A percentile compares a stretch with the other conserved stretches of the same genome.
phyloP scores from a whole-genome alignment of 306 rosid species.

The Abrus pulchellus region DNA sequence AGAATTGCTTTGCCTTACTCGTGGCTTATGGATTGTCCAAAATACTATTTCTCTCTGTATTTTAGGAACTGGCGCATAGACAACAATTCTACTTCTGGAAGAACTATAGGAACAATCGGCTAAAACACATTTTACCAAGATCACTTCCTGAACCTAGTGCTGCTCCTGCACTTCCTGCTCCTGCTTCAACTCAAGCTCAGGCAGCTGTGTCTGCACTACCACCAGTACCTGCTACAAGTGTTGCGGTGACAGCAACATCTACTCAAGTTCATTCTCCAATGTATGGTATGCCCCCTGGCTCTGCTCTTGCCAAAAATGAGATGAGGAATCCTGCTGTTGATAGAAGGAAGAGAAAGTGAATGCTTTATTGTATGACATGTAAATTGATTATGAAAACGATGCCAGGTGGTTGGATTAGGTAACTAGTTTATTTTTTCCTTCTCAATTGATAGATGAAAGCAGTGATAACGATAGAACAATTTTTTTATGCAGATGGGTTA shows the following conservation, averaged over 20 bases:
- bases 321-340: conserved; percentile 77
- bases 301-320: conserved; percentile 71
- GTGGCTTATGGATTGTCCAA: conserved; percentile 32
- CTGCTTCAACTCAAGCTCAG: conserved; percentile 66
- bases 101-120: conserved; percentile 89
- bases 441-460: conserved; percentile 4
- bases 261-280: conserved; percentile 77
- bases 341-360: conserved; percentile 89
- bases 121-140: conserved; percentile 90
- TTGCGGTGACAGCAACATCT: conserved; percentile 60
- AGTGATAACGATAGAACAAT: background rate
- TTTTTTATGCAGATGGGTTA: background rate
- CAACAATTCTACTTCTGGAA: conserved; percentile 99
- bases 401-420: background rate
- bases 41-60: conserved; percentile 33
- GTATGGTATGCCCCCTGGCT: conserved; percentile 74
- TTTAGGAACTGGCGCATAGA: conserved; percentile 89
- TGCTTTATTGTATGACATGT: conserved; percentile 37
- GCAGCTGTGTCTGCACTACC: conserved; percentile 63
- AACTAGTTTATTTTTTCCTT: background rate
- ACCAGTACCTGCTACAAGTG: conserved; percentile 62
- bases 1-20: conserved; percentile 29
- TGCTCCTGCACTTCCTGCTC: conserved; percentile 56
- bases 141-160: conserved; percentile 78
- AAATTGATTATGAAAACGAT: conserved; percentile 37